A percentile compares a stretch with the other conserved stretches of the same genome.
phyloP scores from a whole-genome alignment of 2,329 filamentous ascomycete species.

The Diplodia scrobiculata region DNA sequence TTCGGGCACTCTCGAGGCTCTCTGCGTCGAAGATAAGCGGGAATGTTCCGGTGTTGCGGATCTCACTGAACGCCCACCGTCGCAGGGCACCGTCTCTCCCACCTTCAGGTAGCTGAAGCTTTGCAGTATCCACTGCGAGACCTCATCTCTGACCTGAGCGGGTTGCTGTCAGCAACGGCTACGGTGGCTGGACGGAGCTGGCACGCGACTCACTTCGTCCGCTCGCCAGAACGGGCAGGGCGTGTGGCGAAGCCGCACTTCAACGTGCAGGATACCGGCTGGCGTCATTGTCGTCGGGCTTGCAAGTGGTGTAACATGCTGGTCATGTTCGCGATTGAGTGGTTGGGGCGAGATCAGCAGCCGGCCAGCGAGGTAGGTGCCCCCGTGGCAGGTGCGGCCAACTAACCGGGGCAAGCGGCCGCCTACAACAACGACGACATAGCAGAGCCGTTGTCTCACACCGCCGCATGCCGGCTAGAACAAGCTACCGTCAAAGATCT shows the following conservation, averaged over 20 bases:
- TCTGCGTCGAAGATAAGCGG: slow-evolving; percentile 32
- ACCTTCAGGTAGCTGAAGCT: slow-evolving; percentile 42
- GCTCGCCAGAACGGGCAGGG: not conserved
- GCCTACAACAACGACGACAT: not conserved
- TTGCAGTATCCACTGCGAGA: slow-evolving; percentile 43
- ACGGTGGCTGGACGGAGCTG: no score
- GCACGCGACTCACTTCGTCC: not conserved
- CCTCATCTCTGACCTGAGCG: slow-evolving; percentile 42
- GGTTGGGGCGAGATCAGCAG: not conserved
- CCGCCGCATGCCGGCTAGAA: no score
- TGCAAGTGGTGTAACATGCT: not conserved
- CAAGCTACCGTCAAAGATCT: not conserved
- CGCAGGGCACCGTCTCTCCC: slow-evolving; percentile 40
- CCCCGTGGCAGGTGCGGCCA: not conserved
- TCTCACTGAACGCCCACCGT: slow-evolving; percentile 33
- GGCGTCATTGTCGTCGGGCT: no score
- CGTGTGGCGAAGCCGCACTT: slow-evolving; percentile 7
- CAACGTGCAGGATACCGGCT: slow-evolving; percentile 3
- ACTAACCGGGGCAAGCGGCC: not conserved
- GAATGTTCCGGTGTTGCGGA: not conserved
- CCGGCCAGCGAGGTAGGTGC: not conserved
- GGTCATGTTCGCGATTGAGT: not conserved
- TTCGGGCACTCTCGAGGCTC: slow-evolving; percentile 35
- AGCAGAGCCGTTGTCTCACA: no score
- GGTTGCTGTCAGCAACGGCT: not conserved